Percentiles rank a stretch among this genome's conserved stretches.
These are phyloP conservation scores for Physaria fendleri DNA, from an alignment of 345 rosid genomes.

Conservation along the genomic window DNA sequence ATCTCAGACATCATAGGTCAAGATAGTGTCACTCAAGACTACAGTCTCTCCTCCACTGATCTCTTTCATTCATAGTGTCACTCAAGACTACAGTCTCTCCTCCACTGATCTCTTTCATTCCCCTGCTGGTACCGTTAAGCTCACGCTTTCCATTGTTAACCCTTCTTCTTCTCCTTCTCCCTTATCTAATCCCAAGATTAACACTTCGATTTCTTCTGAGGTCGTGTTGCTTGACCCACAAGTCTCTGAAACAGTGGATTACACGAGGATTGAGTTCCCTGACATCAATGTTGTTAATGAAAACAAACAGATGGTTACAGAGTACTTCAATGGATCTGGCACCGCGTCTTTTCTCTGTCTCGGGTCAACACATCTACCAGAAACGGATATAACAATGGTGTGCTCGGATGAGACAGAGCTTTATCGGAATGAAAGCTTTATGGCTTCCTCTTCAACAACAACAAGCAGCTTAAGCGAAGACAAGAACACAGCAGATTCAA, in stretches of 20 bases:
- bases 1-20: constrained; percentile 59
- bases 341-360: constrained; percentile 66
- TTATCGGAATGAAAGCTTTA: constrained; percentile 41
- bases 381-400: constrained; percentile 39
- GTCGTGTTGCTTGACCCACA: constrained; percentile 70
- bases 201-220: constrained; percentile 76
- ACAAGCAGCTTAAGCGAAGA: constrained; percentile 81
- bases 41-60: constrained; percentile 86
- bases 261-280: constrained; percentile 87
- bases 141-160: constrained; percentile 53
- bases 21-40: constrained; percentile 61
- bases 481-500: constrained; percentile 53
- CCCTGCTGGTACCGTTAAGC: constrained; percentile 77
- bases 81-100: constrained; percentile 66
- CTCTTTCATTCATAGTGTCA: constrained; percentile 77
- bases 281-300: constrained; percentile 56
- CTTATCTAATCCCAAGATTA: constrained; percentile 14
- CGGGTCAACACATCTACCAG: constrained; percentile 42
- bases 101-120: constrained; percentile 95
- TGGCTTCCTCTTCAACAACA: constrained; percentile 70
- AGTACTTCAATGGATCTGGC: constrained; percentile 51
- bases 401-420: constrained; percentile 37
- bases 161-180: constrained; percentile 31
- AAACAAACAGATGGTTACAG: constrained; percentile 74
- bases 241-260: constrained; percentile 49